phyloP scores from a whole-genome alignment of 768 basidiomycete species.

The Dentipellis fragilis region DNA sequence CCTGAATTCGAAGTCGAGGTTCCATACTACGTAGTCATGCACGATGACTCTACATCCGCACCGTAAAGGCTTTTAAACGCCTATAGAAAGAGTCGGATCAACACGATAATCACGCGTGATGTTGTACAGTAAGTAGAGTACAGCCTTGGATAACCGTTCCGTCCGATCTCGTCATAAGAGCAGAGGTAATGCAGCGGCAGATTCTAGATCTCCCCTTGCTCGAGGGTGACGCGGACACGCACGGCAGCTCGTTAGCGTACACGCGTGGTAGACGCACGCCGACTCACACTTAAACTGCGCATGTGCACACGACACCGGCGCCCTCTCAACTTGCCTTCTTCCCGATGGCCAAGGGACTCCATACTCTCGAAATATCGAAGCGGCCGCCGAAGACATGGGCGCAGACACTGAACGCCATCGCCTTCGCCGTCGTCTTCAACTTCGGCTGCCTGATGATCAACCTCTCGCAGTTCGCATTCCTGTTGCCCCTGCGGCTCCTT shows the following conservation, averaged over 20 bases:
- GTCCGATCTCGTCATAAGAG: too few relatives aligned
- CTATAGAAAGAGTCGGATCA: not conserved
- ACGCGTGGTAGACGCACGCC: not conserved
- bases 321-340: conserved; percentile 13
- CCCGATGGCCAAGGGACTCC: conserved; percentile 1
- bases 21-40: too few relatives aligned
- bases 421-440: conserved; percentile 51
- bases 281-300: not conserved
- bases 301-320: not conserved
- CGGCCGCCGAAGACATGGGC: conserved; percentile 47
- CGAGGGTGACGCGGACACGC: too few relatives aligned
- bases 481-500: conserved; percentile 56
- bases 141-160: too few relatives aligned
- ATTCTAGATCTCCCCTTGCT: too few relatives aligned
- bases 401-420: conserved; percentile 36
- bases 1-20: too few relatives aligned
- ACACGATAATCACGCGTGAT: too few relatives aligned
- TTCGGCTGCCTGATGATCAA: conserved; percentile 62
- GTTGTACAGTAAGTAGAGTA: too few relatives aligned
- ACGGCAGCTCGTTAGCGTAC: not conserved
- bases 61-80: not conserved
- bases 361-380: conserved; percentile 41
- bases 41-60: too few relatives aligned
- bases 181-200: too few relatives aligned
- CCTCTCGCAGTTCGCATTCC: conserved; percentile 58